A percentile compares a stretch with the other conserved stretches of the same genome.
Evolutionary conservation across 176 grass and related monocot genomes (phyloP).

Genomic region (Oryza rufipogon): DNA sequence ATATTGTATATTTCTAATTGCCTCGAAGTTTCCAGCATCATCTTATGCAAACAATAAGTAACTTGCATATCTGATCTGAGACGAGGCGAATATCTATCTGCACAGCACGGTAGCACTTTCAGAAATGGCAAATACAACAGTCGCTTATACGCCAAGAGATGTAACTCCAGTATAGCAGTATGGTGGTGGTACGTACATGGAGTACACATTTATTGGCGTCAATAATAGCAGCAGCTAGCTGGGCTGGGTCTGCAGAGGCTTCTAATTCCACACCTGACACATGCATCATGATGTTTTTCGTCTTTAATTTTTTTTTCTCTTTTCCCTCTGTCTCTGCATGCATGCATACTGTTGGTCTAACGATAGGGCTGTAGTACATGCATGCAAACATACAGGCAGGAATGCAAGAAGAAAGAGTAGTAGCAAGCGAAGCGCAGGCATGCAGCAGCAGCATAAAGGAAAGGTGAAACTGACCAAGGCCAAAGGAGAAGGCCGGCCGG

Average conservation of each 20-base stretch:
- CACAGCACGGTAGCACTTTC: background rate
- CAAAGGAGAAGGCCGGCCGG: conserved; percentile 22
- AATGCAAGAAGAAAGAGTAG: conserved; percentile 16
- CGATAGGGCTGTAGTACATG: background rate
- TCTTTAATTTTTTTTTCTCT: conserved; percentile 1
- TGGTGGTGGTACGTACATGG: conserved; percentile 19
- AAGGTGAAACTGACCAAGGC: conserved; percentile 34
- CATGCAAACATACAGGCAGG: background rate
- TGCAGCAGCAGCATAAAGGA: conserved; percentile 4
- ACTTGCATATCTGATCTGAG: background rate
- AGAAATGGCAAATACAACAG: conserved; percentile 35
- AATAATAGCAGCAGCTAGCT: conserved; percentile 12
- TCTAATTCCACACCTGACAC: conserved; percentile 52
- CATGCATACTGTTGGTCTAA: conserved; percentile 25
- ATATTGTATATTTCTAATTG: background rate
- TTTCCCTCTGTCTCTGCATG: background rate
- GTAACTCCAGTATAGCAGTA: background rate
- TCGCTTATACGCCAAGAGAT: background rate
- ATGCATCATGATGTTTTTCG: conserved; percentile 39
- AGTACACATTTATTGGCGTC: conserved; percentile 33
- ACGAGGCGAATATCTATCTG: background rate
- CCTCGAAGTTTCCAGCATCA: background rate
- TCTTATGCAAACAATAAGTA: background rate
- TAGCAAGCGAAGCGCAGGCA: background rate
- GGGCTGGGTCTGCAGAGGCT: conserved; percentile 19